Conservation (phyloP, 768 basidiomycete species). For the Suillus decipiens region DNA sequence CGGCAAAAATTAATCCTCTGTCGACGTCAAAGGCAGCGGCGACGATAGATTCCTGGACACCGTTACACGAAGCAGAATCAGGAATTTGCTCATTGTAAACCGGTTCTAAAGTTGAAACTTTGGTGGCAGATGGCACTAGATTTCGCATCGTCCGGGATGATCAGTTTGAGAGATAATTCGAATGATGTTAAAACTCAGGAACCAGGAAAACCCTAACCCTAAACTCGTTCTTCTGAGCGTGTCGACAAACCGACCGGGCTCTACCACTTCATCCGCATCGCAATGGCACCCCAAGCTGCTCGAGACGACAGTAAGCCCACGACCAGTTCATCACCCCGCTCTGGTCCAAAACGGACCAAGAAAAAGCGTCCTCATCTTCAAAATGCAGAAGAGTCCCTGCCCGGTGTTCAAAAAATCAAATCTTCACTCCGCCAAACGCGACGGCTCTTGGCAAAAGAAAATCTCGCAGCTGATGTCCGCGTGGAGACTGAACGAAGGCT, state of each 20-base stretch:
- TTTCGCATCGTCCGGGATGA: slow-evolving; percentile 49
- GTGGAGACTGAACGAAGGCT: slow-evolving; percentile 80
- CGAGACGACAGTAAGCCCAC: background rate
- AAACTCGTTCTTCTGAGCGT: slow-evolving; percentile 12
- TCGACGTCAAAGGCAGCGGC: slow-evolving; percentile 64
- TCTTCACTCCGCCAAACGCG: slow-evolving; percentile 80
- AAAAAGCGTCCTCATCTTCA: slow-evolving; percentile 13
- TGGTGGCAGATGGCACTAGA: slow-evolving; percentile 45
- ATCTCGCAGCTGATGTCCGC: slow-evolving; percentile 80
- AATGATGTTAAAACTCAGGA: background rate
- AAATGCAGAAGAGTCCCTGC: slow-evolving; percentile 30
- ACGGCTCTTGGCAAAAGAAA: slow-evolving; percentile 83
- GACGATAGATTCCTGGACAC: slow-evolving; percentile 38
- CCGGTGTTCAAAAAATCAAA: slow-evolving; percentile 87
- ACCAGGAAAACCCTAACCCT: slow-evolving; percentile 18
- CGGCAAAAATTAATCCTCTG: slow-evolving; percentile 58
- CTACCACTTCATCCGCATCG: background rate
- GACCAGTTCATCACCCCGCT: background rate
- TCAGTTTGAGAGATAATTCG: background rate
- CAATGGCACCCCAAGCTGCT: background rate
- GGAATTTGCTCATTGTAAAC: slow-evolving; percentile 21
- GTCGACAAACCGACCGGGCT: background rate
- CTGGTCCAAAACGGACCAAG: slow-evolving; percentile 11
- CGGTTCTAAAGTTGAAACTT: slow-evolving; percentile 17
- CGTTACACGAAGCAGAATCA: slow-evolving; percentile 16